Evolutionary conservation across 768 basidiomycete species (phyloP), one percentile per base, ranked within the genome.

Genomic region (Hygrophorus pudorinus): DNA sequence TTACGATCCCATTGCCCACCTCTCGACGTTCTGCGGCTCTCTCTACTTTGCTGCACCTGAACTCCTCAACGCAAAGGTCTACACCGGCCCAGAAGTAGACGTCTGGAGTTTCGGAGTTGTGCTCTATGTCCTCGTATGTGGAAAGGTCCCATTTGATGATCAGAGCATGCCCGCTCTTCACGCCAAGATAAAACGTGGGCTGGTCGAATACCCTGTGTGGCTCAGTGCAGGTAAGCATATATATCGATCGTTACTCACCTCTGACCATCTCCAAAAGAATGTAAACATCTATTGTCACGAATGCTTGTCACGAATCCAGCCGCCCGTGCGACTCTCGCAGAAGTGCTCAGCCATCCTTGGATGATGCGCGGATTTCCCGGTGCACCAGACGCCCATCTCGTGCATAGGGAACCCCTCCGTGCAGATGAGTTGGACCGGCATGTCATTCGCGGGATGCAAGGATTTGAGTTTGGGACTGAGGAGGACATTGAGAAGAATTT

Each of bases 41-140:
- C 70, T 99, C 20, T 99, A 99, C 64, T 99, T 99, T 66, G 96
- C 96, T 27, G 96, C 96, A 0, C 96, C 96, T 5, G 94, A 99
- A 61, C 71, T 98, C 16, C 80, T 98, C 51, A 97, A 97, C 55
- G 96, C 96, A 18, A 89, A 90, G 56, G 83, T 90, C 10, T 99
- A 98, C 60, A 91, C 88, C 0, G 94, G 96, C 0, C 96, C 96
- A 11, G 94, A 98, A 61, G 96, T 98, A 46, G 96, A 98, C 55
- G 83, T 99, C 3, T 99, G 96, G 96, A 92, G 89, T 57, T 98
- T 99, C 52, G 94, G 96, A 8, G 93, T 99, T 51, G 96, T 99
- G 5, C 75, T 99, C 18, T 98, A 98, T 55, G 92, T 96, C 14
- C 75, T 99, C 41, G 93, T 99, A 0, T 99, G 94, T 58, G 96